phyloP scores from a whole-genome alignment of 2,329 filamentous ascomycete species.

The Pyrenophora tritici-repentis region DNA sequence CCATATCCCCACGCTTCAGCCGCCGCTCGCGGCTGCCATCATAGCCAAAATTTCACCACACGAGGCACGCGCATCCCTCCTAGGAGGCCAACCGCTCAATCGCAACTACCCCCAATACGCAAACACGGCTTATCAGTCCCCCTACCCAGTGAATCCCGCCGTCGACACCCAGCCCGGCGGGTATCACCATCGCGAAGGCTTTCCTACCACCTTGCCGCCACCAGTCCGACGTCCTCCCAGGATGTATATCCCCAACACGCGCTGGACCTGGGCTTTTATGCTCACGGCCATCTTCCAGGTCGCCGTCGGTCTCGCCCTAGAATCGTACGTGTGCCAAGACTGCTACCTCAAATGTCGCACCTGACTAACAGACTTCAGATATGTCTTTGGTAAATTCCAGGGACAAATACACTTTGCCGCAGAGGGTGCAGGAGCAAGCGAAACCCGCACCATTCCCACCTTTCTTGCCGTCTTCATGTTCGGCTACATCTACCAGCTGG shows the following conservation, averaged over 20 bases:
- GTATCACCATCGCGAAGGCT: constrained; percentile 49
- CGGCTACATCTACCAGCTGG: constrained; percentile 88
- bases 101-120: constrained; percentile 55
- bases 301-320: constrained; percentile 77
- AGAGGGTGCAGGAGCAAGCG: constrained; percentile 45
- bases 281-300: constrained; percentile 75
- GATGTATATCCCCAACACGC: constrained; percentile 79
- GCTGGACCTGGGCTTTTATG: constrained; percentile 89
- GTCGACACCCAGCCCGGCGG: constrained; percentile 58
- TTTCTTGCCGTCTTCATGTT: constrained; percentile 97
- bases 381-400: constrained; percentile 89
- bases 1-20: constrained; percentile 37
- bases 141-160: constrained; percentile 48
- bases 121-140: constrained; percentile 36
- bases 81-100: constrained; percentile 61
- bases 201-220: constrained; percentile 50
- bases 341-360: neutral
- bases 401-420: constrained; percentile 54
- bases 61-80: constrained; percentile 62
- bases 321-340: constrained; percentile 68
- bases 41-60: constrained; percentile 60
- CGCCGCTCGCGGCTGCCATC: constrained; percentile 42
- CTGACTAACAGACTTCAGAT: constrained; percentile 58
- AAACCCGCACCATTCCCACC: constrained; percentile 77
- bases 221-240: constrained; percentile 41